Conservation (phyloP, 768 basidiomycete genomes). For the Leccinum longicurvipes region DNA sequence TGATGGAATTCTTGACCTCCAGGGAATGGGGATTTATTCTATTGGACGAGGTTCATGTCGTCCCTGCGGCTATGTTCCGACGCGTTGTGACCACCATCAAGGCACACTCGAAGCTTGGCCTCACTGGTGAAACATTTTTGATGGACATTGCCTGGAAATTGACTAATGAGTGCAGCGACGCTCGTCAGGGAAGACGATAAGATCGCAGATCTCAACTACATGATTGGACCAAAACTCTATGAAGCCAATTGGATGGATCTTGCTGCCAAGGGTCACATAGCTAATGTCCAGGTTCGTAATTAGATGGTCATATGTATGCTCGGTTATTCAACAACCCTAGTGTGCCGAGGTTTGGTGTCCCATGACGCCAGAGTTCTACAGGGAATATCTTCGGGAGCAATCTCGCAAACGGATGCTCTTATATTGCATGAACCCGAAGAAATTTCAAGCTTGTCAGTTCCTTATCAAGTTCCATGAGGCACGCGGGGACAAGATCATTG, state of each 20-base stretch:
- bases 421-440: constrained; percentile 99
- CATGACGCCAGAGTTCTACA: constrained; percentile 99
- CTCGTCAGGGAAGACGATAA: constrained; percentile 99
- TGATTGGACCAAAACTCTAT: constrained; percentile 99
- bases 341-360: constrained; percentile 99
- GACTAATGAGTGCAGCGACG: constrained; percentile 58
- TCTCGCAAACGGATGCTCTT: constrained; percentile 92
- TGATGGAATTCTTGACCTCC: constrained; percentile 99
- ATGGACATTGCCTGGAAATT: constrained; percentile 1
- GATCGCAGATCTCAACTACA: constrained; percentile 96
- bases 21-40: constrained; percentile 99
- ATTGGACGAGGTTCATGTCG: constrained; percentile 97
- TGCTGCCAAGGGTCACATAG: constrained; percentile 98
- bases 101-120: constrained; percentile 95
- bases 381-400: constrained; percentile 91
- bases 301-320: background rate
- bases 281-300: constrained; percentile 89
- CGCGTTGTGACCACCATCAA: constrained; percentile 98
- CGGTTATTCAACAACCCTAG: constrained; percentile 38
- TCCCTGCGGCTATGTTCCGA: constrained; percentile 98
- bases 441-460: constrained; percentile 99
- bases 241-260: constrained; percentile 99
- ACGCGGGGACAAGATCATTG: constrained; percentile 98
- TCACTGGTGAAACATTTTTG: constrained; percentile 65
- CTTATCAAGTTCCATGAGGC: constrained; percentile 97